Percentiles rank a stretch among this genome's conserved stretches.
Evolutionary conservation across 495 filamentous ascomycete genomes (phyloP).

Genomic region (Podospora didyma): DNA sequence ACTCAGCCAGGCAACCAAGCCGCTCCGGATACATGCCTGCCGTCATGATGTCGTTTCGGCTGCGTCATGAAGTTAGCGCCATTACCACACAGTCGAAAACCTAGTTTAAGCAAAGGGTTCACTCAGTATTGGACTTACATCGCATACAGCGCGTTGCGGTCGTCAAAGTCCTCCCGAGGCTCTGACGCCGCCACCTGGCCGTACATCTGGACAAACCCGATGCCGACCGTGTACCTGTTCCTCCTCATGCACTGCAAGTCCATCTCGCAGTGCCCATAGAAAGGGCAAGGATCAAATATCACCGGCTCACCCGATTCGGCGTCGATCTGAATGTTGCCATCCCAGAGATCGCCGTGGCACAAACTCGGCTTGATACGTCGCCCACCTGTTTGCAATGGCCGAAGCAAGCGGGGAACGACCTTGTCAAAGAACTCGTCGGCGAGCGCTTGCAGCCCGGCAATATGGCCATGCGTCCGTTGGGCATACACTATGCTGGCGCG

Average conservation of each 20-base stretch:
- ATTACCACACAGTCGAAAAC: no score
- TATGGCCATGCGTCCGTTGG: conserved; percentile 1
- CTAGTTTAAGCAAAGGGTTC: no score
- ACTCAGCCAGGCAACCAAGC: background rate
- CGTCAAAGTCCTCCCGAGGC: conserved; percentile 17
- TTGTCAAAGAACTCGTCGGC: conserved; percentile 20
- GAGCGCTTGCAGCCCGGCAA: conserved; percentile 6
- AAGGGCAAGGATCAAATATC: conserved; percentile 43
- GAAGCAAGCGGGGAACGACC: conserved; percentile 33
- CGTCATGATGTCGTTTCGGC: background rate
- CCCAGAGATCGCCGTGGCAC: conserved; percentile 45
- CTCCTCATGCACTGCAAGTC: conserved; percentile 15
- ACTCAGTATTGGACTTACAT: conserved; percentile 7
- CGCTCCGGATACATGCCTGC: conserved; percentile 1
- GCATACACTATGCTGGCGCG: conserved; percentile 2
- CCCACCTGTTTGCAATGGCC: conserved; percentile 39
- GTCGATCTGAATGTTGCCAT: conserved; percentile 39
- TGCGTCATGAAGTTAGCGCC: background rate
- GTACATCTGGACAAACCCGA: conserved; percentile 11
- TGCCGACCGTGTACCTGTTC: conserved; percentile 7
- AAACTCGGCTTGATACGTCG: conserved; percentile 39
- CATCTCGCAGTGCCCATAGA: conserved; percentile 48
- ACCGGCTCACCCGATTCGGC: conserved; percentile 24
- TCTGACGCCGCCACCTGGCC: conserved; percentile 13
- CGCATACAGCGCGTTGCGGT: conserved; percentile 18